Evolutionary conservation across 2,329 filamentous ascomycete species (phyloP).

Genomic region (Penicillium corylophilum): DNA sequence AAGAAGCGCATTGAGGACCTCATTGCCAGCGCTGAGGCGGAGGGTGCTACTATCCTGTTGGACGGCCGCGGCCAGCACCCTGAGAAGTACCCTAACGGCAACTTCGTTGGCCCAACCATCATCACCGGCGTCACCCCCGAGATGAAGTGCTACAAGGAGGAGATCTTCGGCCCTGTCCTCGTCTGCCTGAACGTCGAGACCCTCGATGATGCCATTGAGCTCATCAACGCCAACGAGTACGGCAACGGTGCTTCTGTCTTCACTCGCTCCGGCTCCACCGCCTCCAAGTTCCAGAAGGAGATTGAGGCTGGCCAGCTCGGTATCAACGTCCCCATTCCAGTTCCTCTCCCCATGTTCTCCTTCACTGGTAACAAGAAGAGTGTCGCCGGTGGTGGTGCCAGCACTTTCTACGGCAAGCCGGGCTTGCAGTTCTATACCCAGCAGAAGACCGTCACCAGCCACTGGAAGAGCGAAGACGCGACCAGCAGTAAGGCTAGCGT

Average conservation of each 20-base stretch:
- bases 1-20: conserved; percentile 64
- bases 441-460: conserved; percentile 91
- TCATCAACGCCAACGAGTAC: conserved; percentile 67
- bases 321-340: conserved; percentile 66
- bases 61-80: conserved; percentile 63
- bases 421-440: conserved; percentile 96
- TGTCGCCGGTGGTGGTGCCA: conserved; percentile 85
- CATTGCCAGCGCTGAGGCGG: conserved; percentile 61
- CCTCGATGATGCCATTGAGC: conserved; percentile 61
- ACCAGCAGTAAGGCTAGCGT: conserved; percentile 81
- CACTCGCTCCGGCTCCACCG: conserved; percentile 61
- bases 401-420: conserved; percentile 91
- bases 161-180: conserved; percentile 67
- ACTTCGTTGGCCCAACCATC: conserved; percentile 66
- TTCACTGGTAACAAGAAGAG: conserved; percentile 80
- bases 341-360: conserved; percentile 62
- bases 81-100: conserved; percentile 64
- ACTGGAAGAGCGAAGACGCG: conserved; percentile 86
- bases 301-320: conserved; percentile 67
- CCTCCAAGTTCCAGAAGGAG: conserved; percentile 62
- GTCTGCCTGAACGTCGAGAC: conserved; percentile 61
- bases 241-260: conserved; percentile 68
- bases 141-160: conserved; percentile 66
- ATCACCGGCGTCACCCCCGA: conserved; percentile 64
- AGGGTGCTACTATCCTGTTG: conserved; percentile 63